Base-by-base conservation (phyloP, 345 rosid species). In the Populus ilicifolia region DNA sequence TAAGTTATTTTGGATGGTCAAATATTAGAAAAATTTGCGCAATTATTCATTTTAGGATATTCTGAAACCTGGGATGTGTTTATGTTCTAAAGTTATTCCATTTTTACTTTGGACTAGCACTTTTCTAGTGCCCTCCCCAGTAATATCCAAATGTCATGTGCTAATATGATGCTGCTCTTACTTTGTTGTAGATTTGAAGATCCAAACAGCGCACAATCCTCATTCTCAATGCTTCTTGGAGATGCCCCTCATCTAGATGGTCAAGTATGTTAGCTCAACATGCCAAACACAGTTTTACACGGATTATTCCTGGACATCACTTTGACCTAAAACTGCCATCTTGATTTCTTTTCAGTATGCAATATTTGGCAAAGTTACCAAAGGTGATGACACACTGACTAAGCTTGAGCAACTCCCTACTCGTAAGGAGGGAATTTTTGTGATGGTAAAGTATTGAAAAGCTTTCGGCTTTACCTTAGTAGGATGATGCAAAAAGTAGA, bases 171-270 rank as follows among this genome's bases (percentile, higher is more conserved):
- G 13, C 12, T 62, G n/a, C 72, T 68, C 80, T 78, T 70, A 41
- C 8, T 72, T 74, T 70, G 74, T 0, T 65, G 63, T 83, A 95
- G 99, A 82, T 87, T 83, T 84, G 85, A 85, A 14, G 96, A 96
- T 88, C 99, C 98, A 80, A 77, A 96, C 81, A 96, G 98, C 75
- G 99, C 92, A 25, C 80, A 85, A 46, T 96, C 99, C 48, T 96
- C 99, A 5, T 96, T 96, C 77, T 96, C 99, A n/a, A 88, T 96
- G 33, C 98, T 93, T 82, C 97, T 93, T 70, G 99, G 99, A 46
- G 85, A 92, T 80, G 97, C 99, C 43, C 93, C 97, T 69, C 99
- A 96, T 93, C 98, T 96, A 76, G 97, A 96, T 86, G 84, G 88
- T 73, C 50, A 90, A 91, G 99, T 96, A 78, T 83, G 81, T 36